Evolutionary conservation across 306 rosid species (phyloP), one percentile per base, ranked within the genome.

Genomic region (Urtica urens): DNA sequence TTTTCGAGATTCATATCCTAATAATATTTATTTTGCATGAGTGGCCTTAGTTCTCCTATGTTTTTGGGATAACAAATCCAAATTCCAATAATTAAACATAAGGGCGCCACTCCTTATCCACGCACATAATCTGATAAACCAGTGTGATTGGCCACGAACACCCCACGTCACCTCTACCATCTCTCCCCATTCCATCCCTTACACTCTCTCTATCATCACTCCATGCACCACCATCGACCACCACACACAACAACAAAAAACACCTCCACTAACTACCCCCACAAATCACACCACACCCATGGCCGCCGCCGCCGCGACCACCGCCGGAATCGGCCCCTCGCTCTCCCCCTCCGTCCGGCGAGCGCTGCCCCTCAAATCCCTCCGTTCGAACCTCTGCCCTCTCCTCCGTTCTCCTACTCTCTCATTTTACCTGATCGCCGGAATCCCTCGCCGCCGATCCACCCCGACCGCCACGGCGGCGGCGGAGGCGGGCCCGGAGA

Each of bases 301-400:
- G 95, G 83, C 93, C 49, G 67, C 80, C 52, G 56, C 87, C 29
- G 79, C 78, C 40, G 64, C 85, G 21, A 71, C 87, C 30, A 69
- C 80, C 26, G 77, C 82, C 30, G 71, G 79, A 67, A 66, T 78
- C 14, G 79, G 71, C 38, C 77, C 94, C 0, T 68, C 75, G 2
- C 73, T 90, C 65, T 65, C 80, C 35, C 68, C 88, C 50, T 68
- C 31, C 18, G 43, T 69, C 49, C 28, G 47, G 53, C 22, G 51
- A 81, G 31, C 56, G 93, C 0, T 29, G 57, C 38, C 84, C 72
- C 53, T 48, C 59, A 27, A 19, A 62, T 8, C 26, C 73, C 5
- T 44, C 74, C 10, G 55, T n/a, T n/a, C n/a, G n/a, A n/a, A n/a
- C n/a, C 12, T 57, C 83, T 46, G 2, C 13, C 41, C 0, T 39